These are phyloP conservation scores for Cladorrhinum sp. DNA, from an alignment of 2,329 filamentous ascomycete species.

Conservation along the genomic window DNA sequence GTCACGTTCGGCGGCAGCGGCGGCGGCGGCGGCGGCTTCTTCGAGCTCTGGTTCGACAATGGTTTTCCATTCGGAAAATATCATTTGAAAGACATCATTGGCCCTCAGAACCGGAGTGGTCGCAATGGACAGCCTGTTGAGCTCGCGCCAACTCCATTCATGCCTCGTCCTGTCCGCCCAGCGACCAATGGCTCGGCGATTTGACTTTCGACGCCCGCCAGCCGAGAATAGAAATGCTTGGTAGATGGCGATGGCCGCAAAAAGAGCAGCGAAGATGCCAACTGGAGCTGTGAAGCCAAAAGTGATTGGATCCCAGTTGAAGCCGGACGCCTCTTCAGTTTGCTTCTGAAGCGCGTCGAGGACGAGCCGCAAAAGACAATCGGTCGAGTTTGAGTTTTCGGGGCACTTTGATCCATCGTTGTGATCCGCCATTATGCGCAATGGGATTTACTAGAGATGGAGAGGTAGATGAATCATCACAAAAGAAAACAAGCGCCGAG, in stretches of 20 bases:
- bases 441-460: too few species aligned
- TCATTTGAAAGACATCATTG: not conserved
- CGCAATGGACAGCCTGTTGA: not conserved
- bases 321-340: not conserved
- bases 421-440: too few species aligned
- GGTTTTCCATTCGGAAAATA: too few species aligned
- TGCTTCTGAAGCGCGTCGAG: not conserved
- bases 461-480: too few species aligned
- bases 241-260: constrained; percentile 4
- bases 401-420: not conserved
- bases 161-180: not conserved
- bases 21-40: too few species aligned
- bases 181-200: constrained; percentile 6
- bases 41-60: too few species aligned
- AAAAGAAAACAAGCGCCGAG: too few species aligned
- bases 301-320: constrained; percentile 8
- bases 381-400: not conserved
- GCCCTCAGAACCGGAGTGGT: not conserved
- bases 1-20: too few species aligned
- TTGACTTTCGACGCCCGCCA: constrained; percentile 4
- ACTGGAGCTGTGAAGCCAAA: constrained; percentile 7
- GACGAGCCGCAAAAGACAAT: constrained; percentile 2
- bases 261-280: constrained; percentile 1
- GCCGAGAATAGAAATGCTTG: constrained; percentile 7
- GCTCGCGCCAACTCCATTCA: constrained; percentile 5